A percentile compares a stretch with the other conserved stretches of the same genome.
Conservation (phyloP, 441 rosid species). For the Kokia cookei region DNA sequence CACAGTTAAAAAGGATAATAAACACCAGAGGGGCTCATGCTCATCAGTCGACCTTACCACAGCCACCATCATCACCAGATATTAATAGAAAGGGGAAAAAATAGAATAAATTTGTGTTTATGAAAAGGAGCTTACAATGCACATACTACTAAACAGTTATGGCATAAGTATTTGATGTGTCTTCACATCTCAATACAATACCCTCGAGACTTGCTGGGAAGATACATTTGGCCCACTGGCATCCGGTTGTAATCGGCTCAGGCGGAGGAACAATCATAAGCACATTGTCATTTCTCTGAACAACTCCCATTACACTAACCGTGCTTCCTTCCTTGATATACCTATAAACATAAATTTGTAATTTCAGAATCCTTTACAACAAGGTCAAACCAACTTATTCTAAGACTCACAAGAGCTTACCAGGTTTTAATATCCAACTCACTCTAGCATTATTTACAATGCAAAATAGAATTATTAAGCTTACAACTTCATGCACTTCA, state of each 20-base stretch:
- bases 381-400: not conserved
- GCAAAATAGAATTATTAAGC: not conserved
- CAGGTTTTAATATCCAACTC: not conserved
- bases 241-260: slow-evolving; percentile 84
- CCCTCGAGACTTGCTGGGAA: slow-evolving; percentile 93
- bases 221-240: slow-evolving; percentile 84
- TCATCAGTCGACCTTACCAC: not conserved
- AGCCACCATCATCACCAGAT: not conserved
- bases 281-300: slow-evolving; percentile 95
- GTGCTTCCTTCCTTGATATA: slow-evolving; percentile 99
- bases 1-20: not conserved
- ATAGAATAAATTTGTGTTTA: not conserved
- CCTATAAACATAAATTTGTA: slow-evolving; percentile 27
- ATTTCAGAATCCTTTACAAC: not conserved
- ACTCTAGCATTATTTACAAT: not conserved
- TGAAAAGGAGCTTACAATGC: not conserved
- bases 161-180: slow-evolving; percentile 82
- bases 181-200: slow-evolving; percentile 92
- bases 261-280: slow-evolving; percentile 90
- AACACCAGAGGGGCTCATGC: not conserved
- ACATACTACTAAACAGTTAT: slow-evolving; percentile 58
- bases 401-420: not conserved
- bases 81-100: not conserved
- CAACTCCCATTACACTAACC: slow-evolving; percentile 95
- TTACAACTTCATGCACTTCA: not conserved